Evolutionary conservation across 2,329 filamentous ascomycete species (phyloP).

Genomic region (Coniella vitis): DNA sequence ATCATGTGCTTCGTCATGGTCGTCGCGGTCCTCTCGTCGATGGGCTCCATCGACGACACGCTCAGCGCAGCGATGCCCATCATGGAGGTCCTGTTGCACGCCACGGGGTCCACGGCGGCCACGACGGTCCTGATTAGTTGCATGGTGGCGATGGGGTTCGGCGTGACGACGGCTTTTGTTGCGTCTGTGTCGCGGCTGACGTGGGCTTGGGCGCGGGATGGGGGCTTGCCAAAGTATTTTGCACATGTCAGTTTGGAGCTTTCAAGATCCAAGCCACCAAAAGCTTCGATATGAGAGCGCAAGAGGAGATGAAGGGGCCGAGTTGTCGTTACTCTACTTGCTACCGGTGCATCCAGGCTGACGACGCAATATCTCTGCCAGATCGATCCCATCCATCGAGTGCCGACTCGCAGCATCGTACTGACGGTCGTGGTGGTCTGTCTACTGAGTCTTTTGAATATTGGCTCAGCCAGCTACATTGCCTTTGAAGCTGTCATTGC

Average conservation of each 20-base stretch:
- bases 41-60: conserved; percentile 31
- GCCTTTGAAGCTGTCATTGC: conserved; percentile 33
- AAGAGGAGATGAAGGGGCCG: no score
- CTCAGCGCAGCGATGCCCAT: conserved; percentile 31
- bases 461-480: conserved; percentile 27
- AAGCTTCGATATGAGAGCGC: no score
- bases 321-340: no score
- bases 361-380: conserved; percentile 12
- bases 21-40: conserved; percentile 34
- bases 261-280: no score
- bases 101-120: conserved; percentile 32
- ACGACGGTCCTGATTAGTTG: conserved; percentile 33
- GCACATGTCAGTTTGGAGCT: no score
- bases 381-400: conserved; percentile 25
- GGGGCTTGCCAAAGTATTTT: conserved; percentile 24
- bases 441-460: conserved; percentile 30
- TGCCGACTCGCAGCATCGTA: conserved; percentile 31
- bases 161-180: conserved; percentile 33
- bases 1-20: conserved; percentile 33
- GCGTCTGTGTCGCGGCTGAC: conserved; percentile 41
- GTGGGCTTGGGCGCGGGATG: conserved; percentile 43
- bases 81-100: conserved; percentile 34
- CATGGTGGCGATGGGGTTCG: conserved; percentile 32
- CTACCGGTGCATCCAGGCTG: no score
- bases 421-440: conserved; percentile 26